Evolutionary conservation across 306 rosid genomes (phyloP), one percentile per base, ranked within the genome.

Genomic region (Rosa persica): DNA sequence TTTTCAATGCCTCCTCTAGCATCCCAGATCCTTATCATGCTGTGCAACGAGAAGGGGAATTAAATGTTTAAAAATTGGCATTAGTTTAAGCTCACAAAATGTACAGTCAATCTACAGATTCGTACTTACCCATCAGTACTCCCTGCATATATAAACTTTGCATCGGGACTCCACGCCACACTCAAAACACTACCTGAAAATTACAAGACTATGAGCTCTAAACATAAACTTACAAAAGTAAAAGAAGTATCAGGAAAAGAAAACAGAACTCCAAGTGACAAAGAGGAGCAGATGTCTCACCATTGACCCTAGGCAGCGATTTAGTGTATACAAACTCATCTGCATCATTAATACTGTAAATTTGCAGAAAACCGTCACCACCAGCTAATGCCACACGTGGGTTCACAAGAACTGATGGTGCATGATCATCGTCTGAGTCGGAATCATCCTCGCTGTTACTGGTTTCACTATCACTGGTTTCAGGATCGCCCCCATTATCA

Each of bases 11-110:
- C 90, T 25, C 61, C 76, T 61, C 40, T 80, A 17, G 88, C 90
- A 89, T 91, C 81, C 99, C 99, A 96, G 79, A 95, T 89, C 73
- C 98, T 88, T 80, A 96, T 88, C 62, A 89, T 65, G 82, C 99
- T 96, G 78, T 6, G 23, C 51, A 49, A 55, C 5, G 81, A 72
- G 54, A 30, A 52, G 36, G 48, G 8, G 16, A 0, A 75, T 34
- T 43, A 38, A 6, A 75, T 55, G 67, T 48, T 54, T 22, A 60
- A 39, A 70, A 47, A 25, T 51, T 40, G 52, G 30, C 20, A 74
- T 3, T 8, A 42, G 17, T n/a, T 27, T n/a, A n/a, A 30, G 58
- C 36, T 60, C 58, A 10, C 8, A 75, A 34, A 48, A 46, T 62
- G 9, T 13, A 5, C 12, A n/a, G 60, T 77, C 55, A 22, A 77